phyloP scores from a whole-genome alignment of 352 stramenopile genomes.

The Thalassiosira sp. region DNA sequence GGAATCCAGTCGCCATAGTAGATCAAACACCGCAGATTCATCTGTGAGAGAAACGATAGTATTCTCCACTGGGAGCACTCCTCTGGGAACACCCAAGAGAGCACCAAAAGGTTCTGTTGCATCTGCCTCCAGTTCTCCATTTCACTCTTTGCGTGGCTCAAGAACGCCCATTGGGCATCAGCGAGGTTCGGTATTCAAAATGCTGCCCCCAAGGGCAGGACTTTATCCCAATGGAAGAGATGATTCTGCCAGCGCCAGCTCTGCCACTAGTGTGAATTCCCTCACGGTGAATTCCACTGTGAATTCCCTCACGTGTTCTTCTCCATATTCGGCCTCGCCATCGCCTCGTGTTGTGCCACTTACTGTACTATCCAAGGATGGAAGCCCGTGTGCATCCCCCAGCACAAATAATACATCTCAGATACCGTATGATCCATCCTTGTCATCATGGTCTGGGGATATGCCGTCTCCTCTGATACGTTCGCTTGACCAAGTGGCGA shows the following conservation, averaged over 20 bases:
- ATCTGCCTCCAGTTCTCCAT: constrained; percentile 4
- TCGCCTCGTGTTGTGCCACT: constrained; percentile 33
- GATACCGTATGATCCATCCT: no score
- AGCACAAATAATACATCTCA: background rate
- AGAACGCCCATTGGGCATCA: constrained; percentile 27
- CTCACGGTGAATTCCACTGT: background rate
- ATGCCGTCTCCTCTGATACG: constrained; percentile 26
- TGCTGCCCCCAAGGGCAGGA: constrained; percentile 18
- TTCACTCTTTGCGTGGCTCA: background rate
- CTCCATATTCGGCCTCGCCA: constrained; percentile 7
- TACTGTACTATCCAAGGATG: constrained; percentile 42
- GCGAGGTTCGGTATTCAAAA: constrained; percentile 31
- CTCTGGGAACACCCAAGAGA: background rate
- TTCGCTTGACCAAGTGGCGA: constrained; percentile 17
- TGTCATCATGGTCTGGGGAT: background rate
- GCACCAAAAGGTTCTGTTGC: background rate
- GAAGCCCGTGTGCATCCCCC: constrained; percentile 9
- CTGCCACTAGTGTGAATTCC: background rate
- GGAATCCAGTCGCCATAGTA: constrained; percentile 14
- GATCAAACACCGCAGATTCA: background rate
- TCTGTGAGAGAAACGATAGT: background rate
- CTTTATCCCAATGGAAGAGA: constrained; percentile 1
- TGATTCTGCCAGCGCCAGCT: background rate
- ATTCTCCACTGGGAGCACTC: constrained; percentile 6
- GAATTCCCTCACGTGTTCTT: constrained; percentile 13